These are phyloP conservation scores for Basipetospora sp. DNA, from an alignment of 2,329 filamentous ascomycete genomes.

Conservation along the genomic window DNA sequence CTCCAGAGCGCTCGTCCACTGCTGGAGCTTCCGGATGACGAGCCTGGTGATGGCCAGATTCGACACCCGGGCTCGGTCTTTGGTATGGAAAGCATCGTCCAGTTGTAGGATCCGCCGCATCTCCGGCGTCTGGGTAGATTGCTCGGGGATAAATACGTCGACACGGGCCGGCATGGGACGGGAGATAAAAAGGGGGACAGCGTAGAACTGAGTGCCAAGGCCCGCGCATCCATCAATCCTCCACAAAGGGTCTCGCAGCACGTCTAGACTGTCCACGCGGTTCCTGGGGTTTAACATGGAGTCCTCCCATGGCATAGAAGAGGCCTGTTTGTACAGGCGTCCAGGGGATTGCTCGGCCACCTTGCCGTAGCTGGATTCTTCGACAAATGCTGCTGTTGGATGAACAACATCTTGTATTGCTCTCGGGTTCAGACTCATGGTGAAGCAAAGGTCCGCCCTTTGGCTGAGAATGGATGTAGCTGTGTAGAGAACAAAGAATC, in stretches of 20 bases:
- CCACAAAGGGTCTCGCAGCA: constrained; percentile 33
- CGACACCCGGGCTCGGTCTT: constrained; percentile 31
- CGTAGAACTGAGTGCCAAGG: constrained; percentile 43
- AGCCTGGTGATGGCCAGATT: constrained; percentile 37
- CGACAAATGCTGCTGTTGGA: constrained; percentile 37
- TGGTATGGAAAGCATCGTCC: constrained; percentile 39
- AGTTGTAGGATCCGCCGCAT: constrained; percentile 34
- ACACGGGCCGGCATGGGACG: constrained; percentile 35
- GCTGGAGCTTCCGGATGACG: constrained; percentile 38
- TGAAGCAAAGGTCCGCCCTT: too few species aligned
- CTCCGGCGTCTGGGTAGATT: constrained; percentile 23
- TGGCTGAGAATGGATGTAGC: too few species aligned
- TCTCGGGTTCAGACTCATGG: constrained; percentile 39
- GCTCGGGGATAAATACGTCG: constrained; percentile 43
- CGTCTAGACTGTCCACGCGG: constrained; percentile 40
- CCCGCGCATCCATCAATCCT: constrained; percentile 43
- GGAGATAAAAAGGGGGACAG: constrained; percentile 35
- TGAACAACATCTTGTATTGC: constrained; percentile 42
- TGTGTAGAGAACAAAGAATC: too few species aligned
- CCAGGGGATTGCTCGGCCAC: neutral
- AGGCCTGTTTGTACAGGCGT: neutral
- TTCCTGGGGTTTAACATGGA: constrained; percentile 46
- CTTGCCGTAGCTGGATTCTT: neutral
- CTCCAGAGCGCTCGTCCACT: constrained; percentile 27
- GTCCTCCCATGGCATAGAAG: constrained; percentile 23